A percentile compares a stretch with the other conserved stretches of the same genome.
Evolutionary conservation across 148 eudicot genomes (phyloP).

Genomic region (Rhododendron henanense): DNA sequence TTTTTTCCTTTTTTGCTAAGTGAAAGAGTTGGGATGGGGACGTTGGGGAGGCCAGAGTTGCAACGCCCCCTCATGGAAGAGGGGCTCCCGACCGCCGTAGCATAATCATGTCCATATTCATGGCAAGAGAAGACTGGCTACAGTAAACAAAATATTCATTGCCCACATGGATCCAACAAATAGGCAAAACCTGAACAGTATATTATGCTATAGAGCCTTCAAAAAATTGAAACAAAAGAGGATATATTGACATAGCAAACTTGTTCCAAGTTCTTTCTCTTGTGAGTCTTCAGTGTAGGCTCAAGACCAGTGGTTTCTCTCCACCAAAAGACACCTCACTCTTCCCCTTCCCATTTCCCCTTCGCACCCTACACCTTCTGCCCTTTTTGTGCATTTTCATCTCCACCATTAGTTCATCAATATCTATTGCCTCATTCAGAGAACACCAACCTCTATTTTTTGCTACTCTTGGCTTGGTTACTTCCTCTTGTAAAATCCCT

Average conservation of each 20-base stretch:
- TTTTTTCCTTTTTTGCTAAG: too few relatives aligned
- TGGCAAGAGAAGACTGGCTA: neutral
- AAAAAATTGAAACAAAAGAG: neutral
- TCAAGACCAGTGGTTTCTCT: neutral
- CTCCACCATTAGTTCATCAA: neutral
- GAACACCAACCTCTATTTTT: neutral
- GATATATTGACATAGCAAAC: too few relatives aligned
- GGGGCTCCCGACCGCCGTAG: too few relatives aligned
- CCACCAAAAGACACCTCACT: neutral
- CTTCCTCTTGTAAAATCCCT: neutral
- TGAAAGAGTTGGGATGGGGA: too few relatives aligned
- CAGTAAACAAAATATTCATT: too few relatives aligned
- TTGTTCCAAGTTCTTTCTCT: neutral
- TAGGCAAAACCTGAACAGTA: neutral
- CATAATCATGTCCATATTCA: neutral
- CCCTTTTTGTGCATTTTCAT: neutral
- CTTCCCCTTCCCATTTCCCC: neutral
- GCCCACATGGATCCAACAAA: neutral
- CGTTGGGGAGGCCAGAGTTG: too few relatives aligned
- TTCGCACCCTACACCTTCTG: neutral
- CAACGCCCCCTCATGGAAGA: too few relatives aligned
- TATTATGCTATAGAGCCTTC: neutral
- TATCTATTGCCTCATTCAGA: neutral
- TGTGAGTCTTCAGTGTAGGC: too few relatives aligned
- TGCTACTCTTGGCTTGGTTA: neutral